Evolutionary conservation across 2,329 filamentous ascomycete species (phyloP).

Genomic region (Nectriaceae sp.): DNA sequence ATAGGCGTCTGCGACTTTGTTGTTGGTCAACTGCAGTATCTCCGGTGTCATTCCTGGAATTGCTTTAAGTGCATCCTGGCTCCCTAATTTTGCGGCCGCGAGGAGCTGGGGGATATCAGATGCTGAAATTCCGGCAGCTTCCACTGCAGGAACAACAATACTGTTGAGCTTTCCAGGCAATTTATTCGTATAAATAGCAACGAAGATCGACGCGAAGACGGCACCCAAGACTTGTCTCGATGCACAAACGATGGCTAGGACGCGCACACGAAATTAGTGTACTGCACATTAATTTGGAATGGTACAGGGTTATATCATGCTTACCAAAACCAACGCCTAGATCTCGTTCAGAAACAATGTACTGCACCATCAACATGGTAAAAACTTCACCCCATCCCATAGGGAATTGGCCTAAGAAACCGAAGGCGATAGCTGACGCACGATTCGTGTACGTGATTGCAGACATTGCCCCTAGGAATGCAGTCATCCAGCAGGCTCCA

Average conservation of each 20-base stretch:
- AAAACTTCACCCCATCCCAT: conserved; percentile 18
- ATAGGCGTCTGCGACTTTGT: conserved; percentile 13
- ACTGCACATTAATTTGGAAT: not conserved
- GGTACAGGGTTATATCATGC: not conserved
- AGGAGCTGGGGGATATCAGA: conserved; percentile 3
- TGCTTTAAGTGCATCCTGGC: conserved; percentile 11
- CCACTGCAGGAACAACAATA: conserved; percentile 15
- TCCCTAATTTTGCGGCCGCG: conserved; percentile 5
- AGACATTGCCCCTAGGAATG: conserved; percentile 18
- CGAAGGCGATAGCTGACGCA: conserved; percentile 14
- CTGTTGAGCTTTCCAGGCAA: conserved; percentile 13
- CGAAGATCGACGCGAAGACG: conserved; percentile 13
- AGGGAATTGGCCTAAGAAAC: conserved; percentile 18
- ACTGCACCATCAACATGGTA: conserved; percentile 24
- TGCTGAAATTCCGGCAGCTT: conserved; percentile 10
- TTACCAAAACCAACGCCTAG: conserved; percentile 19
- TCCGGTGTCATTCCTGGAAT: conserved; percentile 19
- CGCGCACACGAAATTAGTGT: not conserved
- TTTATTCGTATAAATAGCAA: conserved; percentile 19
- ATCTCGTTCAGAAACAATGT: conserved; percentile 16
- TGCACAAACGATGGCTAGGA: conserved; percentile 14
- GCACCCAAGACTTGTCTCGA: conserved; percentile 15
- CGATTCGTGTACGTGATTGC: conserved; percentile 13
- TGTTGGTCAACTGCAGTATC: conserved; percentile 10
- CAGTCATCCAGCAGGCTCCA: conserved; percentile 13